Evolutionary conservation across 2,329 filamentous ascomycete genomes (phyloP).

Genomic region (Sarocladiaceae sp.): DNA sequence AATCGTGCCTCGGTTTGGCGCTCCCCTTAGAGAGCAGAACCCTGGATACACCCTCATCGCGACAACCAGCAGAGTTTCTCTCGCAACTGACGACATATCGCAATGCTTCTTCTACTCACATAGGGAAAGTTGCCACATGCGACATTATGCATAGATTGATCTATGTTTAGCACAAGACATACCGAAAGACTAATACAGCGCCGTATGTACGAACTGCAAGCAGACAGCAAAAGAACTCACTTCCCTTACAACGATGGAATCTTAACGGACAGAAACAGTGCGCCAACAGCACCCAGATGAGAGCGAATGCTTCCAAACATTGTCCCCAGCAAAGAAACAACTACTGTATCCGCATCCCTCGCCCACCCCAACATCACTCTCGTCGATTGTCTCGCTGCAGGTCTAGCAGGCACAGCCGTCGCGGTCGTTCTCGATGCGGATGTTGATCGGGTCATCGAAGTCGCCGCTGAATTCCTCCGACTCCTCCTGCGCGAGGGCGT

Average conservation of each 20-base stretch:
- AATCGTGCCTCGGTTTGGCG: not conserved
- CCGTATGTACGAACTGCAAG: conserved; percentile 8
- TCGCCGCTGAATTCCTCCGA: conserved; percentile 96
- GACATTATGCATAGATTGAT: conserved; percentile 10
- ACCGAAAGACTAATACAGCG: conserved; percentile 5
- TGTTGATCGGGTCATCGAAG: conserved; percentile 97
- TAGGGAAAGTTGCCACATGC: too few species aligned
- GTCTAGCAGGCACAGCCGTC: conserved; percentile 90
- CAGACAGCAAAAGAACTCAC: not conserved
- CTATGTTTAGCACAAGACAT: not conserved
- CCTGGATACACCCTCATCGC: too few species aligned
- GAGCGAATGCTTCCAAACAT: not conserved
- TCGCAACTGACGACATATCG: too few species aligned
- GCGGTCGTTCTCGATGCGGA: conserved; percentile 90
- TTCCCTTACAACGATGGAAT: not conserved
- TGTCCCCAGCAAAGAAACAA: not conserved
- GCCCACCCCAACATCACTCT: not conserved
- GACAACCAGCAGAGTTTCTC: too few species aligned
- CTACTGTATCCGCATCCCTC: not conserved
- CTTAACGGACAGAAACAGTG: too few species aligned
- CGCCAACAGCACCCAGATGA: not conserved
- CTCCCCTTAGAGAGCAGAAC: too few species aligned
- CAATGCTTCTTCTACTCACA: not conserved
- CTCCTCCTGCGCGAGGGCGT: conserved; percentile 93
- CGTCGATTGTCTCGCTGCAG: too few species aligned